Evolutionary conservation across 1,284 basidiomycete genomes (phyloP).

Genomic region (Cryptococcus jaspeensis): DNA sequence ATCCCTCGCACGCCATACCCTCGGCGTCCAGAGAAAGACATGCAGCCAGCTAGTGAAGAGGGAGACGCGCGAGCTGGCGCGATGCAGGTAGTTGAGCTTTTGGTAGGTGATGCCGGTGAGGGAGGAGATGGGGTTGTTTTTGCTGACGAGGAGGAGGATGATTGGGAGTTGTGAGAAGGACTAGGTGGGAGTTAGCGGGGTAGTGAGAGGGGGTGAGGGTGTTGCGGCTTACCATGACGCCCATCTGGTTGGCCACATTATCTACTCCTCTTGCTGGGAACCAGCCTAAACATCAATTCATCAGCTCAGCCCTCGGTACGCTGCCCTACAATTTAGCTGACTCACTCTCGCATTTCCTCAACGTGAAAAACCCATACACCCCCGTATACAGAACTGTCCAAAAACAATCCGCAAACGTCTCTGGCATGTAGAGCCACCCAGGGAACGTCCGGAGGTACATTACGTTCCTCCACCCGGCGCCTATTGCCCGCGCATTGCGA

Average conservation of each 20-base stretch:
- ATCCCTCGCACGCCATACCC: conserved; percentile 19
- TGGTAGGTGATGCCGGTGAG: conserved; percentile 52
- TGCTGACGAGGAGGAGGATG: conserved; percentile 48
- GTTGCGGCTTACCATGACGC: conserved; percentile 25
- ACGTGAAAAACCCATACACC: conserved; percentile 16
- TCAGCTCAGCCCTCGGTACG: background rate
- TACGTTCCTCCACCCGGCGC: conserved; percentile 17
- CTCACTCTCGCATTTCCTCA: conserved; percentile 12
- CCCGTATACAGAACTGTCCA: conserved; percentile 27
- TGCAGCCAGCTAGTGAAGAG: conserved; percentile 46
- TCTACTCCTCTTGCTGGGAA: conserved; percentile 11
- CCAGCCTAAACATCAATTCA: conserved; percentile 1
- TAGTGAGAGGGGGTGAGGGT: no score
- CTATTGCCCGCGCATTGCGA: background rate
- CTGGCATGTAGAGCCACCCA: conserved; percentile 32
- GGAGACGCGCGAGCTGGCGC: conserved; percentile 44
- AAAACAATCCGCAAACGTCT: conserved; percentile 26
- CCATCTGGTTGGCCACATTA: conserved; percentile 29
- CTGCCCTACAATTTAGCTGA: background rate
- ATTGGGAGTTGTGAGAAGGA: conserved; percentile 46
- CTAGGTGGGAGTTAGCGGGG: conserved; percentile 13
- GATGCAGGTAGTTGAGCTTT: conserved; percentile 53
- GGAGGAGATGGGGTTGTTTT: conserved; percentile 50
- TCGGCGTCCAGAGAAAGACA: conserved; percentile 29
- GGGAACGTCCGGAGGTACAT: conserved; percentile 30